Base-by-base conservation (phyloP, 2,329 filamentous ascomycete species). In the Colletotrichum australisinense region DNA sequence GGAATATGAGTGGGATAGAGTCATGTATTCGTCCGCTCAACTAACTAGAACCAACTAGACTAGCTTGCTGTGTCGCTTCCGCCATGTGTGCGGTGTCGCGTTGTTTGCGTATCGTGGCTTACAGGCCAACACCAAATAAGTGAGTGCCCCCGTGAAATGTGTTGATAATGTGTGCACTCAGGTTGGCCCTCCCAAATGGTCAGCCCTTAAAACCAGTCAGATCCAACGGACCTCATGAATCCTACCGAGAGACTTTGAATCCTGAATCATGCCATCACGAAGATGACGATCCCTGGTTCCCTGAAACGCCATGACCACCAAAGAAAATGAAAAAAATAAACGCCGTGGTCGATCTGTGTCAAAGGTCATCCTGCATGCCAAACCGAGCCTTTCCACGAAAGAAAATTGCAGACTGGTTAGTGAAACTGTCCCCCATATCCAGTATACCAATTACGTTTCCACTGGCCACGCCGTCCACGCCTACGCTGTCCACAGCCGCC, bases 21-120 rank as follows among this genome's bases (percentile, higher is more conserved):
- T 68, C 58, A 69, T 69, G 16, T 46, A 59, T 63, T 69, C 69
- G 49, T 72, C 58, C 52, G 49, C 65, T 63, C 38, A 42, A 42
- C 38, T 19, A 42, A 42, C 38, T 42, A 19, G 38, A 49, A 72
- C 64, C 62, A 63, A 16, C 52, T 67, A 32, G 22, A 53, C 58
- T 68, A 56, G 22, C 32, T 24, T 63, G 58, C 58, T 57, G 14
- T 26, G 46, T 63, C 65, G 42, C 46, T 52, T 67, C 58, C 8
- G 19, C 58, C 60, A 57, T 60, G 28, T 52, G 19, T 30, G 24
- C 22, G 53, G 19, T 38, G 30, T 30, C 67, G 24, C 22, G 42
- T 56, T 32, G 19, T 28, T 42, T 35, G 24, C 53, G 38, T 56
- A 55, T 53, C 35, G 26, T 46, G 63, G 56, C 56, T 66, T 32